Evolutionary conservation across 1,284 basidiomycete genomes (phyloP).

Genomic region (Bjerkandera adusta): DNA sequence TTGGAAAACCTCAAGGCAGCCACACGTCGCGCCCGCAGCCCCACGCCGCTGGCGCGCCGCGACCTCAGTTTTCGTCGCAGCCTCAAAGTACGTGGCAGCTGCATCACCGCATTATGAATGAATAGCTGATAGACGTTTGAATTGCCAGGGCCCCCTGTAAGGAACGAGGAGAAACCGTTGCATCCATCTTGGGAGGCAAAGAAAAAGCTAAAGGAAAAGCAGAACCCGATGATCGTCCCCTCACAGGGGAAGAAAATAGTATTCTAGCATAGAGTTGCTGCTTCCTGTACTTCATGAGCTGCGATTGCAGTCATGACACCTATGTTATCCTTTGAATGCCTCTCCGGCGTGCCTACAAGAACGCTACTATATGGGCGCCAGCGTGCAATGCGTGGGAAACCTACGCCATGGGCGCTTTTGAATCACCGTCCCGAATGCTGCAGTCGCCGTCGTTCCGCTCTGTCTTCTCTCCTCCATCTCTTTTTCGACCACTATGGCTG

Average conservation of each 20-base stretch:
- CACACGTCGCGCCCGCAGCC: slow-evolving; percentile 5
- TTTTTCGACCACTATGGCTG: slow-evolving; percentile 31
- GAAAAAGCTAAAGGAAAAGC: slow-evolving; percentile 68
- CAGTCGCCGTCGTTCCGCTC: background rate
- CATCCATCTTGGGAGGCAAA: slow-evolving; percentile 97
- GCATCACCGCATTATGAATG: background rate
- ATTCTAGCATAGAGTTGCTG: slow-evolving; percentile 36
- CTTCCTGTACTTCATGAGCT: too few relatives aligned
- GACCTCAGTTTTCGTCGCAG: background rate
- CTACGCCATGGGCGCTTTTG: slow-evolving; percentile 11
- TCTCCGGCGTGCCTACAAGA: background rate
- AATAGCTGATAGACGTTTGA: background rate
- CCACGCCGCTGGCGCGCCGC: too few relatives aligned
- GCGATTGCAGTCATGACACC: too few relatives aligned
- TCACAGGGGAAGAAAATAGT: slow-evolving; percentile 69
- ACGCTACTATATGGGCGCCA: background rate
- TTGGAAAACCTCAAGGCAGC: slow-evolving; percentile 1
- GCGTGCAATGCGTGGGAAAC: slow-evolving; percentile 9
- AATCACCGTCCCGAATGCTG: slow-evolving; percentile 4
- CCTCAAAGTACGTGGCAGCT: background rate
- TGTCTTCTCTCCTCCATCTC: slow-evolving; percentile 8
- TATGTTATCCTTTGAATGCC: background rate
- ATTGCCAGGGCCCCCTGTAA: slow-evolving; percentile 2
- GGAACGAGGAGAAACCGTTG: slow-evolving; percentile 43
- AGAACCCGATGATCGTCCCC: slow-evolving; percentile 50